Evolutionary conservation across 768 basidiomycete genomes (phyloP), one percentile per base, ranked within the genome.

Genomic region (Strobilomyces confusus): DNA sequence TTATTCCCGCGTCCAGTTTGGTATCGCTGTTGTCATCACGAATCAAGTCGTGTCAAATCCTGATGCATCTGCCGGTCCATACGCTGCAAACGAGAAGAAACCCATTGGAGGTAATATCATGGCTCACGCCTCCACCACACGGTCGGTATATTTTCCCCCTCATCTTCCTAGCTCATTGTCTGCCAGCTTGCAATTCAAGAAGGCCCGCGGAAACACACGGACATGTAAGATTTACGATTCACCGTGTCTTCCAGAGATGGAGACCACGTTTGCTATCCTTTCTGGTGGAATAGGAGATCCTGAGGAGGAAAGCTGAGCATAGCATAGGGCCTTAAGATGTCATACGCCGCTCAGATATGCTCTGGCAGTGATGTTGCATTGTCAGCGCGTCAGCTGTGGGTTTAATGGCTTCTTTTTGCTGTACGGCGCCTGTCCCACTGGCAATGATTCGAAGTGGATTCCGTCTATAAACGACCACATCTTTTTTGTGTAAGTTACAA

Each of bases 31-130:
- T 22, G 94, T 99, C 12, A 86, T 98, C 38, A 91, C 92, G 5
- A 99, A 99, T 69, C 97, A 99, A 70, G 97, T 99, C 60, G 97
- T 99, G 82, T 98, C 97, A n/a, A 95, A 86, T 52, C 95, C 97
- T 2, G 97, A 99, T 67, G 93, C 92, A 26, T 83, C 88, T 4
- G 92, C 92, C 44, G 89, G 89, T 13, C 90, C 92, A 19, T 92
- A 91, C 57, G 86, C 86, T 37, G 82, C 82, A 4, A 92, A 97
- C 63, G 89, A 93, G 73, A 95, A 97, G 79, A 99, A 99, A 72
- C 97, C 97, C 15, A 95, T 99, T 50, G 97, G 97, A 43, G 95
- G 95, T 22, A 99, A 99, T 70, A 99, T 99, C 64, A 88, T 99
- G 82, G 97, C 97, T 1, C 97, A 99, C 74, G 97, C 97, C 9